Evolutionary conservation across 2,329 filamentous ascomycete species (phyloP).

Genomic region (Periglandula ipomoeae): DNA sequence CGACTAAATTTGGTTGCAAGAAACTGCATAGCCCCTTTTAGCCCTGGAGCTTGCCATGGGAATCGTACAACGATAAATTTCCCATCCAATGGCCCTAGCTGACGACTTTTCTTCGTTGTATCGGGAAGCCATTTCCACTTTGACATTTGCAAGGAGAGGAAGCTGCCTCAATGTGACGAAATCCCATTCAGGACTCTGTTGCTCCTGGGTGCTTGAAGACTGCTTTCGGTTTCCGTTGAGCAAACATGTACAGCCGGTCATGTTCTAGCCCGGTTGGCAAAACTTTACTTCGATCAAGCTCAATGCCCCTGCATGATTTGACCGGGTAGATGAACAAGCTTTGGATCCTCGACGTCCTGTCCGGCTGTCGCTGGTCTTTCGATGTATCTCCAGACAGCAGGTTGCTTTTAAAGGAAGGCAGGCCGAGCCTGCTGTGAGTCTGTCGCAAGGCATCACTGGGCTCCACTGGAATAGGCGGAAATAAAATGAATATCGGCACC

Average conservation of each 20-base stretch:
- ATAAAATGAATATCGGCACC: conserved; percentile 43
- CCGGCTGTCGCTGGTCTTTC: conserved; percentile 13
- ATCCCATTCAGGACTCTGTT: conserved; percentile 43
- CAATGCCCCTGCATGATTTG: conserved; percentile 72
- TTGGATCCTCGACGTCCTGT: conserved; percentile 29
- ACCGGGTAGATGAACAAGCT: conserved; percentile 74
- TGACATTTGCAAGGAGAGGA: conserved; percentile 62
- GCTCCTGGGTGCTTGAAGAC: neutral
- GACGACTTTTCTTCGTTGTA: conserved; percentile 40
- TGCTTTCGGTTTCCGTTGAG: conserved; percentile 37
- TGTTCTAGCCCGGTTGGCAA: conserved; percentile 63
- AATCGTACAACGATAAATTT: conserved; percentile 60
- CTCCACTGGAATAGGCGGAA: conserved; percentile 44
- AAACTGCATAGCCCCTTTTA: conserved; percentile 35
- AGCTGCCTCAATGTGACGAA: conserved; percentile 63
- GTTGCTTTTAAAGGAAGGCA: conserved; percentile 28
- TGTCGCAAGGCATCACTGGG: conserved; percentile 44
- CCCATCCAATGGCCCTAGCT: conserved; percentile 40
- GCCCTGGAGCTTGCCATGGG: conserved; percentile 46
- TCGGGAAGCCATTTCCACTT: conserved; percentile 62
- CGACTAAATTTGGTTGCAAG: conserved; percentile 41
- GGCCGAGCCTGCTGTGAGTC: conserved; percentile 42
- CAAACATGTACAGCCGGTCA: conserved; percentile 78
- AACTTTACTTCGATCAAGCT: conserved; percentile 56
- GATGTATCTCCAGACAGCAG: conserved; percentile 20